A percentile compares a stretch with the other conserved stretches of the same genome.
These are phyloP conservation scores for Tulasnella sp. DNA, from an alignment of 768 basidiomycete genomes.

Conservation along the genomic window DNA sequence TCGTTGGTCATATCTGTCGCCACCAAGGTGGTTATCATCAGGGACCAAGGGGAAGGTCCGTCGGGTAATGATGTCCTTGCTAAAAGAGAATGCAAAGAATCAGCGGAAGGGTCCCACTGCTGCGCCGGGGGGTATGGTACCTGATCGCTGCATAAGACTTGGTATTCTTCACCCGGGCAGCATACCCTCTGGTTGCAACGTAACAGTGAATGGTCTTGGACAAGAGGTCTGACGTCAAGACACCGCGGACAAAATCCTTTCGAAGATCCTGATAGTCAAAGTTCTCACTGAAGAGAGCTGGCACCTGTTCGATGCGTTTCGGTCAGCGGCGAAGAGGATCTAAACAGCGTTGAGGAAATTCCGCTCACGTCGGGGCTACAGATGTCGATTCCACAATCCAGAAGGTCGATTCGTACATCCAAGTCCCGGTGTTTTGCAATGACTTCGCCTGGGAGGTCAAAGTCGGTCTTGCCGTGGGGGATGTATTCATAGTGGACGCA, in stretches of 20 bases:
- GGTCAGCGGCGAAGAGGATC: neutral
- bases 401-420: conserved; percentile 79
- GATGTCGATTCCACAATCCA: conserved; percentile 84
- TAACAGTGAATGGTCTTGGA: conserved; percentile 94
- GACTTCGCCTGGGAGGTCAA: conserved; percentile 70
- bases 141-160: conserved; percentile 85
- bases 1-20: conserved; percentile 71
- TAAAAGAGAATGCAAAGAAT: conserved; percentile 31
- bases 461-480: conserved; percentile 49
- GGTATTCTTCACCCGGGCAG: conserved; percentile 88
- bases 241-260: conserved; percentile 86
- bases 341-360: neutral
- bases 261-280: conserved; percentile 94
- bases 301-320: conserved; percentile 50
- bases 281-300: conserved; percentile 95
- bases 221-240: conserved; percentile 87
- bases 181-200: conserved; percentile 80
- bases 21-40: conserved; percentile 83
- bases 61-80: conserved; percentile 86
- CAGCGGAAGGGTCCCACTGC: conserved; percentile 15
- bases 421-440: conserved; percentile 65
- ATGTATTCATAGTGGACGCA: conserved; percentile 81
- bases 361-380: conserved; percentile 82
- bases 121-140: conserved; percentile 34
- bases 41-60: conserved; percentile 96